Evolutionary conservation across 2,329 filamentous ascomycete species (phyloP).

Genomic region (Diaporthe sp.): DNA sequence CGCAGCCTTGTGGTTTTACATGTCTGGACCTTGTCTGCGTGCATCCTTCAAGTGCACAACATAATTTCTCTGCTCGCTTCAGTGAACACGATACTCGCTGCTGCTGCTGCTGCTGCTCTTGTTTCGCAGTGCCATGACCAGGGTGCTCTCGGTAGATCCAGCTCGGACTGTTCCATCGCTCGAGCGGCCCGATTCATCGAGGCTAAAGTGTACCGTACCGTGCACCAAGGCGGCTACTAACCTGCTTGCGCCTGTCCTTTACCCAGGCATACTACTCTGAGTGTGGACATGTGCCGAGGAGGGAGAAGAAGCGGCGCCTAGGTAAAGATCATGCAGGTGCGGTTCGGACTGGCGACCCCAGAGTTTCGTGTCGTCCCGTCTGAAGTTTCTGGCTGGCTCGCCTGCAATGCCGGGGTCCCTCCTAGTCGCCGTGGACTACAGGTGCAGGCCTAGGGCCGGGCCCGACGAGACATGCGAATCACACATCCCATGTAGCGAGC

Average conservation of each 20-base stretch:
- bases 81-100: not conserved
- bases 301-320: not conserved
- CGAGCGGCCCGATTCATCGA: slow-evolving; percentile 10
- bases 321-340: slow-evolving; percentile 7
- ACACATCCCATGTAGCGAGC: slow-evolving; percentile 27
- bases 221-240: not conserved
- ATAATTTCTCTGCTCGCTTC: not conserved
- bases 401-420: slow-evolving; percentile 13
- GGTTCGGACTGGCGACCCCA: slow-evolving; percentile 19
- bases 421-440: not conserved
- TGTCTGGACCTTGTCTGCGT: slow-evolving; percentile 1
- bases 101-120: not conserved
- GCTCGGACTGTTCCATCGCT: slow-evolving; percentile 9
- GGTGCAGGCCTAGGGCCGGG: slow-evolving; percentile 2
- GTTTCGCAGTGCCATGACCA: not conserved
- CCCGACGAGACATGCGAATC: slow-evolving; percentile 25
- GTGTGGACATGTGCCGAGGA: not conserved
- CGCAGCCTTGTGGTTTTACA: slow-evolving; percentile 10
- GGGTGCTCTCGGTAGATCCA: not conserved
- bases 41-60: not conserved
- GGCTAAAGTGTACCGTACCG: not conserved
- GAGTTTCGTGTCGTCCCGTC: slow-evolving; percentile 27
- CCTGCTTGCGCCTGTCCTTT: not conserved
- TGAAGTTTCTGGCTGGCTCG: slow-evolving; percentile 23
- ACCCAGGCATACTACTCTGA: not conserved